Evolutionary conservation across 257 asterid genomes (phyloP), one percentile per base, ranked within the genome.

Genomic region (Perilla frutescens): DNA sequence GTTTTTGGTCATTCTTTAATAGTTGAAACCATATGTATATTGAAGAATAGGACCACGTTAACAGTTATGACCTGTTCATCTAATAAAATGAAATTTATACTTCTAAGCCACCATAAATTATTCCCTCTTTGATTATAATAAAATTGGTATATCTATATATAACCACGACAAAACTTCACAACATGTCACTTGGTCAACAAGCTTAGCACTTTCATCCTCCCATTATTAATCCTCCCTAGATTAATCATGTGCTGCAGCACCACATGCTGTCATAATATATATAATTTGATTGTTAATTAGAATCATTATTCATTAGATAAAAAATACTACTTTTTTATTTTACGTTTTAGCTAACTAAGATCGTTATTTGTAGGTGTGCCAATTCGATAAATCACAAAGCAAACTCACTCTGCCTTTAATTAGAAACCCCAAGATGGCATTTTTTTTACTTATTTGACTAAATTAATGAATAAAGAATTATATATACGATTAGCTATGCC

Each of bases 181-280:
- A 80, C 80, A 80, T 71, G 74, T 58, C 77, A 67, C 6, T 76
- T 72, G 73, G 87, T 83, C 84, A 83, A 82, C 70, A 53, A 51
- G 45, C 48, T 48, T 47, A 66, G 5, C 61, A 49, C 59, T 65
- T 47, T 36, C 56, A 56, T 49, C 63, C 59, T 71, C 63, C 44
- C 62, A 70, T 37, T 54, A 57, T 65, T 60, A 43, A 53, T 32
- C 20, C 31, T 37, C 57, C 62, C 10, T 26, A 39, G 9, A 76
- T 67, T 15, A 51, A 65, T 74, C 80, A 77, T 77, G 79, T 80
- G 84, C 81, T 48, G 26, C 74, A 49, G 45, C 55, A 62, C 34
- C 71, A 53, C 71, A 68, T 48, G 57, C 68, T 62, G 7, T 62
- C 20, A 13, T 14, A 10, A 44, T n/a, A 45, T 26, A 44, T 26